Evolutionary conservation across 169 alveolate genomes (phyloP), one percentile per base, ranked within the genome.

Genomic region (Plasmodium gaboni): DNA sequence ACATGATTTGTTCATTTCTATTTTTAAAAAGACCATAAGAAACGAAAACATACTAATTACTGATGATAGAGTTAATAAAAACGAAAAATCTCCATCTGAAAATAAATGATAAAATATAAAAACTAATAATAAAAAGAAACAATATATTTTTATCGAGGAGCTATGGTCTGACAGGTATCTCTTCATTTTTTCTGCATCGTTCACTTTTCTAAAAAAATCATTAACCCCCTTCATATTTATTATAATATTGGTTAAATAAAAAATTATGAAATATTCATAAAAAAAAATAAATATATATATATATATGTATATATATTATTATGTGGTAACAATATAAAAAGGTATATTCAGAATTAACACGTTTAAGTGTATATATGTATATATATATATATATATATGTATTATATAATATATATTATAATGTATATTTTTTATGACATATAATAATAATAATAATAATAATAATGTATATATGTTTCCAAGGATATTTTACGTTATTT

Each of bases 71-170:
- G 99, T 97, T 78, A 97, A 83, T 42, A 97, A 92, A 88, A 97
- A 95, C 15, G 99, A 97, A 92, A 97, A 97, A 76, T 97, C 99
- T 9, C 99, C 98, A 92, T 96, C 98, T 17, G 99, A 96, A 71
- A 94, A 92, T 38, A 76, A 64, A 19, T 76, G 89, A 68, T 76
- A 76, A 76, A 76, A 83, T n/a, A 83, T 70, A 83, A 83, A 83
- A 55, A 83, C 70, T 28, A 83, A 15, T 15, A 83, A 17, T 12
- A 63, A 28, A 61, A 83, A 83, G 38, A 57, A 83, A 60, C 85
- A 68, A 60, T 83, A 83, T 19, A 83, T 69, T 69, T 83, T 83
- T 68, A 83, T 83, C 73, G 91, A 83, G n/a, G 83, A 59, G 63
- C 91, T 83, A 64, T 83, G 91, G 6, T 83, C 91, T 83, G 91